Evolutionary conservation across 805 yeast species (phyloP), one percentile per base, ranked within the genome.

Genomic region (Pichia sporocuriosa): DNA sequence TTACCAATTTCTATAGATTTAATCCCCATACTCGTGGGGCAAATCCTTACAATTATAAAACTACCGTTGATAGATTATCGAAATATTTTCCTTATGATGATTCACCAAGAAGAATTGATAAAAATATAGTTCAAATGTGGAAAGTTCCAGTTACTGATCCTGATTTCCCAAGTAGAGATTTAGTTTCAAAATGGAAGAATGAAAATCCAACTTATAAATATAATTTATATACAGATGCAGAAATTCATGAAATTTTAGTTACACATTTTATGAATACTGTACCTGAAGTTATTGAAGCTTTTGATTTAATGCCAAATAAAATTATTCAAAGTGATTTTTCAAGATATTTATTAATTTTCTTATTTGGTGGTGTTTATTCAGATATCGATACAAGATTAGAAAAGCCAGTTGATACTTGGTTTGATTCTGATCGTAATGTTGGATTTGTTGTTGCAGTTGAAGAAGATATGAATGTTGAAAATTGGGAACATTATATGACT

Each of bases 301-400:
- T 64, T 54, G 73, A 72, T 49, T 53, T 59, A 41, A 60, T 77
- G 51, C 83, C 84, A 8, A 77, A 75, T 56, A 70, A 67, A 32
- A 68, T 73, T 34, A 61, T 72, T 44, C 61, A 61, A 46, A 70
- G 73, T 59, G 82, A 77, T 55, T 77, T 77, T 48, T 69, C 78
- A 54, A 62, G 82, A 47, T 77, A 77, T 49, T 61, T 76, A 44
- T 66, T 75, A 16, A 54, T 77, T 20, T 75, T 57, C 46, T 67
- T 79, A 15, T 62, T 66, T 39, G 84, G 84, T 43, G 84, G 84
- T 31, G 72, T 74, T 7, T 78, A 78, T 50, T 69, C 79, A 3
- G 84, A 78, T 54, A 72, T 76, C 29, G 84, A 78, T 54, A 77
- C 83, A 1, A 66, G 62, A 48, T 68, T 78, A 8, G 67, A 72